Evolutionary conservation across 1,139 yeast species (phyloP), one percentile per base, ranked within the genome.

Genomic region (Candida tetrigidarum): DNA sequence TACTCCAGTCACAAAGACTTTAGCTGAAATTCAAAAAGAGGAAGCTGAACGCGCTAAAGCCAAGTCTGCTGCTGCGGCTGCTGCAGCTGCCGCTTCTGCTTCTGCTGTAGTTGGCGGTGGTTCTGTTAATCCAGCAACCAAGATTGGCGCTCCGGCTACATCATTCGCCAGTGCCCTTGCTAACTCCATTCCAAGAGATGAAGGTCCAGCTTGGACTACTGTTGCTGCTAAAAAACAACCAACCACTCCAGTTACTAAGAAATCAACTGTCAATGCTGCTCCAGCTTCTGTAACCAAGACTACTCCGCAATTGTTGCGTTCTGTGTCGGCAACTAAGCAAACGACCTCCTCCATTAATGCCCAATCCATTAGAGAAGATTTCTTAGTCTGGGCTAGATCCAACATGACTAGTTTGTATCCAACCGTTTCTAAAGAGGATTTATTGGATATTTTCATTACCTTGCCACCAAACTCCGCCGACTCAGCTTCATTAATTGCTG

Each of bases 401-500:
- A 81, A 89, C 52, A 79, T 93, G 76, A 76, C 78, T 49, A 84
- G 80, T 50, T 72, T 93, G 58, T 86, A 88, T 58, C 80, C 85
- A 5, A 84, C 90, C 16, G 93, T 91, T 35, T 79, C 86, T 22
- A 75, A 75, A 42, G 86, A 84, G 52, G 97, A 88, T 59, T 82
- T 93, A 44, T 71, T 93, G 47, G 85, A 88, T 49, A 85, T 93
- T 64, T 78, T 93, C 56, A 71, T 91, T 47, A 84, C 92, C 44
- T 77, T 93, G 51, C 97, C 98, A 30, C 68, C 81, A 14, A 63
- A 60, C 33, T 81, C 82, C 39, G 56, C 74, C 5, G 97, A 91
- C 55, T 83, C 96, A 1, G 74, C 78, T 40, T 96, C 86, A 62
- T 88, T 93, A 60, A 91, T 93, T 60, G 85, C 96, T 3, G 99